A percentile compares a stretch with the other conserved stretches of the same genome.
phyloP scores from a whole-genome alignment of 352 stramenopile species.

The Phytophthora syringae region DNA sequence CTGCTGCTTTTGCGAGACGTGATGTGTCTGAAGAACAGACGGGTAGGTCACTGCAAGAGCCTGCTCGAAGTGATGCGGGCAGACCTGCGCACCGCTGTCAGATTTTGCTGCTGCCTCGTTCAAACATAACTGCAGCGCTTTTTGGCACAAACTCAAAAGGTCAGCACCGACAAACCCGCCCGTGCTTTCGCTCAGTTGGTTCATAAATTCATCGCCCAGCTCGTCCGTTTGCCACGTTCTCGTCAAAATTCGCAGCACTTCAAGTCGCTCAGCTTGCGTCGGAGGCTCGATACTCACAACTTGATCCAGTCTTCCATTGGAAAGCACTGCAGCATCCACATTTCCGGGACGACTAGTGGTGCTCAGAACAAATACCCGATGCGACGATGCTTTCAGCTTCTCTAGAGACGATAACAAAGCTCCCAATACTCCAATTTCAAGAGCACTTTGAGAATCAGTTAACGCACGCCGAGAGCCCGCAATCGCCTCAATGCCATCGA shows the following conservation, averaged over 20 bases:
- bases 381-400: slow-evolving; percentile 48
- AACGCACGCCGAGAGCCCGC: slow-evolving; percentile 65
- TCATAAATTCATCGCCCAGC: slow-evolving; percentile 73
- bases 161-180: slow-evolving; percentile 95
- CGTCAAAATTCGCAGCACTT: slow-evolving; percentile 93
- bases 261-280: slow-evolving; percentile 87
- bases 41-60: slow-evolving; percentile 94
- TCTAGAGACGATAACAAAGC: slow-evolving; percentile 90
- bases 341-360: slow-evolving; percentile 82
- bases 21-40: slow-evolving; percentile 95
- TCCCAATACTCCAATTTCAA: slow-evolving; percentile 82
- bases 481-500: slow-evolving; percentile 93
- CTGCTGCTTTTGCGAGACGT: slow-evolving; percentile 84
- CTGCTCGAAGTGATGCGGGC: slow-evolving; percentile 71
- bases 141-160: slow-evolving; percentile 79
- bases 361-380: slow-evolving; percentile 71
- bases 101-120: slow-evolving; percentile 38
- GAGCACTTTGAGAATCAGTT: slow-evolving; percentile 59
- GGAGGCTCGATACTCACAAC: slow-evolving; percentile 96
- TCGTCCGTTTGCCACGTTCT: slow-evolving; percentile 74
- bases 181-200: slow-evolving; percentile 93
- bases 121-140: slow-evolving; percentile 66
- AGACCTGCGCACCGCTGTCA: slow-evolving; percentile 17
- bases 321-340: slow-evolving; percentile 93
- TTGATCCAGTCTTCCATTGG: slow-evolving; percentile 97